phyloP scores from a whole-genome alignment of 495 filamentous ascomycete genomes.

The Elaphomyces granulatus region DNA sequence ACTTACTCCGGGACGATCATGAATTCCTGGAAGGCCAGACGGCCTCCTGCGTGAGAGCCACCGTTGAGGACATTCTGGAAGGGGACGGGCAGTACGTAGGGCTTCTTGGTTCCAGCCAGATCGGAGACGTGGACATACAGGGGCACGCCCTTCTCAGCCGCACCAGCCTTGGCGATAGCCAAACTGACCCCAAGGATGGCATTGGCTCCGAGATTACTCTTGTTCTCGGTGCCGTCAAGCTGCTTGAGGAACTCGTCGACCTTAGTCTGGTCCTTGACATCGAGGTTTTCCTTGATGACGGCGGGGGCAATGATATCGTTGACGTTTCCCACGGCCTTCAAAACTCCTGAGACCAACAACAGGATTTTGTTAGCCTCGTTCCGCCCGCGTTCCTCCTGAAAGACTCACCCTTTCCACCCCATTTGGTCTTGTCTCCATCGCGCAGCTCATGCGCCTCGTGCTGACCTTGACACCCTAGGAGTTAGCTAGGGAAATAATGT shows the following conservation, averaged over 20 bases:
- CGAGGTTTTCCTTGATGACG: conserved; percentile 80
- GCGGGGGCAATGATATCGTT: conserved; percentile 86
- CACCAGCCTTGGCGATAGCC: conserved; percentile 94
- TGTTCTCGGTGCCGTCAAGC: conserved; percentile 93
- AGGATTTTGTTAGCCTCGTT: conserved; percentile 8
- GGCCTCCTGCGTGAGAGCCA: conserved; percentile 96
- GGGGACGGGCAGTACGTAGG: conserved; percentile 95
- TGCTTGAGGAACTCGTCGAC: conserved; percentile 91
- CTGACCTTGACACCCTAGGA: conserved; percentile 45
- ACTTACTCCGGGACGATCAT: conserved; percentile 92
- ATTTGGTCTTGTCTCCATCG: conserved; percentile 95
- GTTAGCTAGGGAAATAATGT: neutral
- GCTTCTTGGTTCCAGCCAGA: conserved; percentile 98
- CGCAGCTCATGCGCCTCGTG: conserved; percentile 98
- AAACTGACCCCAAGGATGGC: conserved; percentile 95
- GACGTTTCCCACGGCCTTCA: conserved; percentile 91
- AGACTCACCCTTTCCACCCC: conserved; percentile 74
- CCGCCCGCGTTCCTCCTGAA: neutral
- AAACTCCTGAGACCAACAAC: conserved; percentile 43
- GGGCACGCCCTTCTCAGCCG: conserved; percentile 95
- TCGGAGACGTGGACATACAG: conserved; percentile 98
- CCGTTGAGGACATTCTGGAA: conserved; percentile 99
- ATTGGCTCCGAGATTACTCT: conserved; percentile 96
- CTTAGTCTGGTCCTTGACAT: conserved; percentile 92
- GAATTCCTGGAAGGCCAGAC: conserved; percentile 99